A percentile compares a stretch with the other conserved stretches of the same genome.
Evolutionary conservation across 306 rosid species (phyloP).

Genomic region (Begonia masoniana): DNA sequence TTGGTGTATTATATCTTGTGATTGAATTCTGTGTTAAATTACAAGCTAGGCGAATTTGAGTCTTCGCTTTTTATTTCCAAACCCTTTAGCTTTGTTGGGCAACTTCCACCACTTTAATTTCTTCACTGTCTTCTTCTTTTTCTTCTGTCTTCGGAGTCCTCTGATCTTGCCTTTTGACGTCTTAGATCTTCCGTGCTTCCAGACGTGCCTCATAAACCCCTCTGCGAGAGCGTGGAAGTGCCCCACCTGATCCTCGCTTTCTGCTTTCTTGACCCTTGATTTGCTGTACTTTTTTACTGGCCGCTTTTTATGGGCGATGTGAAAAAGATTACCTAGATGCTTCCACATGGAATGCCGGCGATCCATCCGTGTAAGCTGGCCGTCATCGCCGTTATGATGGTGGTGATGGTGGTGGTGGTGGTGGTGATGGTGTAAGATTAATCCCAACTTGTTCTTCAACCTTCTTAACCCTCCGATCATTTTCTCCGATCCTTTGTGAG

Average conservation of each 20-base stretch:
- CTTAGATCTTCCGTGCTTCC: conserved; percentile 23
- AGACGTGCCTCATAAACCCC: conserved; percentile 36
- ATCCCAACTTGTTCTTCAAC: conserved; percentile 54
- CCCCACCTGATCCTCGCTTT: conserved; percentile 20
- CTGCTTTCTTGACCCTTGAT: conserved; percentile 11
- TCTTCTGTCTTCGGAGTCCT: conserved; percentile 2
- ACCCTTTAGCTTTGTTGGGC: neutral
- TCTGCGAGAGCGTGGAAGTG: conserved; percentile 42
- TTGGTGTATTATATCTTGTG: too few relatives aligned
- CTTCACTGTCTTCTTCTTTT: neutral
- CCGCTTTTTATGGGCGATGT: conserved; percentile 4
- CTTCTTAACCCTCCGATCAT: conserved; percentile 27
- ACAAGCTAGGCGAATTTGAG: too few relatives aligned
- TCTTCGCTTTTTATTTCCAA: too few relatives aligned
- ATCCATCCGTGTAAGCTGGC: neutral
- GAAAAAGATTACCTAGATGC: conserved; percentile 38
- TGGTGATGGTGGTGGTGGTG: conserved; percentile 25
- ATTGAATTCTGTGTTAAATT: too few relatives aligned
- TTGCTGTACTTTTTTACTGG: conserved; percentile 7
- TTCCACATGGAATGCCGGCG: conserved; percentile 24
- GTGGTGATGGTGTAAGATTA: conserved; percentile 59
- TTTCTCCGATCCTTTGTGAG: conserved; percentile 12
- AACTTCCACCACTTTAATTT: conserved; percentile 31
- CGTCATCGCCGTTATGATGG: neutral
- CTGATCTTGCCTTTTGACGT: conserved; percentile 9